phyloP scores from a whole-genome alignment of 2,329 filamentous ascomycete genomes.

The Aspergillus ochraceus region DNA sequence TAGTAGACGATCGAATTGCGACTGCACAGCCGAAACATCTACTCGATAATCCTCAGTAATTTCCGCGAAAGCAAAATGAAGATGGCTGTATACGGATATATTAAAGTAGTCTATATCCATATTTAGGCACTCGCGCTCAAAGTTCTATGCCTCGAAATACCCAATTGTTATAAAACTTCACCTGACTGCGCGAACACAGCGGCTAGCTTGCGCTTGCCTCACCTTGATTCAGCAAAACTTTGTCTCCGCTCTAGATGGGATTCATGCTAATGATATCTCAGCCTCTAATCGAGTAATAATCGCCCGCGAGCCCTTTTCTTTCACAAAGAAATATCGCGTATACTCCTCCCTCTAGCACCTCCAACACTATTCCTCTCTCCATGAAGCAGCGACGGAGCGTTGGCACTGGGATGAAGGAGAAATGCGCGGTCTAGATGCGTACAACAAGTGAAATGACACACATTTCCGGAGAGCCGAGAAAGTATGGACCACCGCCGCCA shows the following conservation, averaged over 20 bases:
- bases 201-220: not conserved
- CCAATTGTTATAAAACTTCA: conserved; percentile 22
- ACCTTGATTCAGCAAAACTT: not conserved
- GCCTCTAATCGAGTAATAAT: not conserved
- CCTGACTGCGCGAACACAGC: not conserved
- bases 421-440: not conserved
- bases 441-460: not conserved
- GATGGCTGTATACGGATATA: conserved; percentile 26
- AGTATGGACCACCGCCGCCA: not conserved
- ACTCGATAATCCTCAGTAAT: conserved; percentile 33
- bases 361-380: not conserved
- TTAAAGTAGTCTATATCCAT: conserved; percentile 25
- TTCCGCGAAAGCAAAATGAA: conserved; percentile 41
- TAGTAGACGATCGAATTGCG: conserved; percentile 35
- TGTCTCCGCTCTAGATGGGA: not conserved
- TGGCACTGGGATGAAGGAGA: not conserved
- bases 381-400: not conserved
- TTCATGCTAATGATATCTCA: not conserved
- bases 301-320: not conserved
- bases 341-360: not conserved
- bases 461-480: not conserved
- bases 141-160: conserved; percentile 36
- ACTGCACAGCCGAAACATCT: conserved; percentile 20
- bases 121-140: conserved; percentile 31
- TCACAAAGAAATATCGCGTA: not conserved